Base-by-base conservation (phyloP, 2,329 filamentous ascomycete species). In the Calonectria fujianensis region DNA sequence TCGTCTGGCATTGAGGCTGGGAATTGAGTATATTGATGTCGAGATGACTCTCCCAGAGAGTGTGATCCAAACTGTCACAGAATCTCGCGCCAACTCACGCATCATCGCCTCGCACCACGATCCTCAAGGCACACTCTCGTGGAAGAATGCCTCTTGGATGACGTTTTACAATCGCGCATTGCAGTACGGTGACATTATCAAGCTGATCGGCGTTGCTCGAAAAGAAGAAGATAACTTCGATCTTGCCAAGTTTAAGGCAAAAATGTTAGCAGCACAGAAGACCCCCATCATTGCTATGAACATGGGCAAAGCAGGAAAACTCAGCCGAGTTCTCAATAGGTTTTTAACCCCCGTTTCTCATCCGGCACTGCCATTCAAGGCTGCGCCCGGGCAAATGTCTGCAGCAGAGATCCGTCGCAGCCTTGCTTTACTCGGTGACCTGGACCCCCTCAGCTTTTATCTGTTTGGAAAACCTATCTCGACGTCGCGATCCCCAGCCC, bases 21-120 rank as follows among this genome's bases (percentile, higher is more conserved):
- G 95, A 11, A 92, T 96, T 54, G 97, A 99, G 83, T 99, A 97
- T 82, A 90, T 99, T 31, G 97, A 99, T 83, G 87, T 98, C 10
- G 97, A 99, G 84, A 94, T 98, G 85, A 94, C 95, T 0, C 94
- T 96, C 84, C 94, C 96, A 0, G 92, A 95, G 66, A 87, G 92
- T n/a, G 88, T 97, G 41, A 89, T 98, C 37, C 90, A 93, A 59
- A 87, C 90, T 18, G 89, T 98, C 5, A 89, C 91, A 0, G 91
- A 93, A 70, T 85, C 85, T 8, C 94, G 95, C 83, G 93, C 93
- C 3, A 89, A 91, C 77, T 95, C 95, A 1, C 94, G 93, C 75
- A 94, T 99, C 82, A 98, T 99, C 80, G 96, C 96, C 11, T 99
- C 97, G 0, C 96, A 99, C 83, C 97, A 99, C 83, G 97, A 99